phyloP scores from a whole-genome alignment of 805 yeast species.

The Candida silvicultrix region DNA sequence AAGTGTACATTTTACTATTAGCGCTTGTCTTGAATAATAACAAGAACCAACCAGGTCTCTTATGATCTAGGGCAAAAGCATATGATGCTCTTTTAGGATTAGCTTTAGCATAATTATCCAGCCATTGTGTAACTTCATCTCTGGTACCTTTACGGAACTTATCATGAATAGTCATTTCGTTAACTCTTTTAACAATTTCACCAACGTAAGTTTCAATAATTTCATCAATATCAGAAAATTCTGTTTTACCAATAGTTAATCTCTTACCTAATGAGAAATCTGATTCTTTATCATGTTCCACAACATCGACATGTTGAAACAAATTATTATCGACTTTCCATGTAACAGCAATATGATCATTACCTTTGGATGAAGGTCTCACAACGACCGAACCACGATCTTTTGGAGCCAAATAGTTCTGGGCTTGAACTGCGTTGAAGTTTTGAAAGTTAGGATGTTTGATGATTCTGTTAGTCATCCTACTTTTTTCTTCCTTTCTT shows the following conservation, averaged over 20 bases:
- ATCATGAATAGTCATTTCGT: conserved; percentile 79
- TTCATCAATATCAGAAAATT: conserved; percentile 88
- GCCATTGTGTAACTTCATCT: conserved; percentile 78
- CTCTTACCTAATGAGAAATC: conserved; percentile 54
- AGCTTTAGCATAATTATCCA: conserved; percentile 84
- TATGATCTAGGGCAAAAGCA: conserved; percentile 85
- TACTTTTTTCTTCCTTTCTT: conserved; percentile 57
- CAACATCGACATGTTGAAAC: conserved; percentile 86
- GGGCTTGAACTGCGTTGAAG: conserved; percentile 83
- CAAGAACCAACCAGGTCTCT: conserved; percentile 90
- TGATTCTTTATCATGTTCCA: conserved; percentile 64
- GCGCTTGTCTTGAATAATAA: conserved; percentile 80
- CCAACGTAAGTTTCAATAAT: conserved; percentile 82
- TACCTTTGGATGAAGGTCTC: conserved; percentile 90
- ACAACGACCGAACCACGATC: conserved; percentile 89
- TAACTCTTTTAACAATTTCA: conserved; percentile 75
- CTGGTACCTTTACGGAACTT: conserved; percentile 80
- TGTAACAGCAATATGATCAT: conserved; percentile 83
- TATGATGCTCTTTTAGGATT: conserved; percentile 87
- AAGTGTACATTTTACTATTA: conserved; percentile 60
- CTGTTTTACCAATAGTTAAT: conserved; percentile 59
- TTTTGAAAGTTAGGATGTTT: conserved; percentile 90
- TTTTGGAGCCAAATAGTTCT: conserved; percentile 82
- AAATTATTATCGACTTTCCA: conserved; percentile 93
- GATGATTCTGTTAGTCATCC: conserved; percentile 67